Evolutionary conservation across 768 basidiomycete species (phyloP).

Genomic region (Postia placenta): DNA sequence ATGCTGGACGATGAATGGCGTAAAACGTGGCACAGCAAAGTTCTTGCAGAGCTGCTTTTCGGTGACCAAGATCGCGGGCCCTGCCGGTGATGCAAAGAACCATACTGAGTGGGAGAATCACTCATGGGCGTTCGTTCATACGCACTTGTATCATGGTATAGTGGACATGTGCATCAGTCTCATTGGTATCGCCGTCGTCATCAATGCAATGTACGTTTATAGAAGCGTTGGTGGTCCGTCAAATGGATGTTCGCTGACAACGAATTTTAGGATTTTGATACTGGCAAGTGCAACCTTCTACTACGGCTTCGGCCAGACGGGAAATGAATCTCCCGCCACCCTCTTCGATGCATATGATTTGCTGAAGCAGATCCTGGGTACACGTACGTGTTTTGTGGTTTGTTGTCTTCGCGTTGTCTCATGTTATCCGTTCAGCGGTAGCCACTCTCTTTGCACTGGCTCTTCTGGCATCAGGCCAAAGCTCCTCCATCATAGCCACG

Average conservation of each 20-base stretch:
- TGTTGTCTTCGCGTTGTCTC: too few relatives aligned
- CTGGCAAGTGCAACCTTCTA: slow-evolving; percentile 81
- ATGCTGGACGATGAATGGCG: not conserved
- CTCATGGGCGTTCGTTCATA: slow-evolving; percentile 27
- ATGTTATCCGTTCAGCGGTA: slow-evolving; percentile 64
- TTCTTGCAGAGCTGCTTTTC: not conserved
- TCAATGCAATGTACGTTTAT: slow-evolving; percentile 69
- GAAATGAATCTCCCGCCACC: slow-evolving; percentile 50
- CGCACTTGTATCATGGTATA: slow-evolving; percentile 37
- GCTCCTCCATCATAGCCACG: slow-evolving; percentile 85
- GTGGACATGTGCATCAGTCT: slow-evolving; percentile 51
- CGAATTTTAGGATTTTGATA: slow-evolving; percentile 59
- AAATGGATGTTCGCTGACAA: slow-evolving; percentile 5
- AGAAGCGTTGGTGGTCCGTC: not conserved
- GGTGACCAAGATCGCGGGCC: slow-evolving; percentile 16
- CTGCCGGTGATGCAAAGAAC: slow-evolving; percentile 31
- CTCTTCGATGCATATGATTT: slow-evolving; percentile 82
- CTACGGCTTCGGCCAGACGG: slow-evolving; percentile 36
- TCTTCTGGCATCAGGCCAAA: slow-evolving; percentile 81
- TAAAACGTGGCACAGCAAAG: not conserved
- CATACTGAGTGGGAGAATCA: slow-evolving; percentile 36
- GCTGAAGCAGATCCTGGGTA: slow-evolving; percentile 60
- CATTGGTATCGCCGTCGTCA: slow-evolving; percentile 79
- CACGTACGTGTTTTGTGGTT: slow-evolving; percentile 44
- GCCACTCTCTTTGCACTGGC: slow-evolving; percentile 85